Evolutionary conservation across 2,329 filamentous ascomycete species (phyloP).

Genomic region (Paracorniculantispora psalliotae): DNA sequence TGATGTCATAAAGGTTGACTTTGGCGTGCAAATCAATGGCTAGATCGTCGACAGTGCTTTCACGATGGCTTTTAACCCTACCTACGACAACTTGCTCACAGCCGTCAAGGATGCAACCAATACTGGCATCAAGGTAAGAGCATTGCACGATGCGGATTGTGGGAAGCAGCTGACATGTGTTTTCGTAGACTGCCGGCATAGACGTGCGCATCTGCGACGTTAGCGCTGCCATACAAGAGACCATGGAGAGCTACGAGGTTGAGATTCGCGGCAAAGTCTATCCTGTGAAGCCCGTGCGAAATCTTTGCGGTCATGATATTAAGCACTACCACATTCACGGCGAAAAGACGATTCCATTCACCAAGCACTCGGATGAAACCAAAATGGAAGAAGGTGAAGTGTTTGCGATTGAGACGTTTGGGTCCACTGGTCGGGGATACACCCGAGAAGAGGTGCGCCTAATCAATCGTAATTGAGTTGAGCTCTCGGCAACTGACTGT

Average conservation of each 20-base stretch:
- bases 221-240: slow-evolving; percentile 74
- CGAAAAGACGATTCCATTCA: slow-evolving; percentile 82
- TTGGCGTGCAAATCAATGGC: slow-evolving; percentile 71
- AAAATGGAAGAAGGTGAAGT: slow-evolving; percentile 96
- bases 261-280: slow-evolving; percentile 72
- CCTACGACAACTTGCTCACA: slow-evolving; percentile 65
- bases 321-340: slow-evolving; percentile 82
- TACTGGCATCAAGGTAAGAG: slow-evolving; percentile 74
- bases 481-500: too few species aligned
- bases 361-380: slow-evolving; percentile 74
- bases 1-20: slow-evolving; percentile 75
- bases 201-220: slow-evolving; percentile 82
- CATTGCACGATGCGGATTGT: too few species aligned
- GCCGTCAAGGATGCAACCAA: slow-evolving; percentile 72
- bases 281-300: slow-evolving; percentile 75
- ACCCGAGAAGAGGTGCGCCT: slow-evolving; percentile 65
- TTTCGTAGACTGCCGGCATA: slow-evolving; percentile 67
- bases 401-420: slow-evolving; percentile 92
- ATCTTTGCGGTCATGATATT: slow-evolving; percentile 82
- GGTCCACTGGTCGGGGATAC: slow-evolving; percentile 79
- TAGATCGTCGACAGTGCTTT: slow-evolving; percentile 75
- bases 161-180: too few species aligned
- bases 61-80: slow-evolving; percentile 66
- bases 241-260: slow-evolving; percentile 87
- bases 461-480: too few species aligned